These are phyloP conservation scores for Carex kokanica DNA, from an alignment of 176 grass and related monocot genomes.

Conservation along the genomic window DNA sequence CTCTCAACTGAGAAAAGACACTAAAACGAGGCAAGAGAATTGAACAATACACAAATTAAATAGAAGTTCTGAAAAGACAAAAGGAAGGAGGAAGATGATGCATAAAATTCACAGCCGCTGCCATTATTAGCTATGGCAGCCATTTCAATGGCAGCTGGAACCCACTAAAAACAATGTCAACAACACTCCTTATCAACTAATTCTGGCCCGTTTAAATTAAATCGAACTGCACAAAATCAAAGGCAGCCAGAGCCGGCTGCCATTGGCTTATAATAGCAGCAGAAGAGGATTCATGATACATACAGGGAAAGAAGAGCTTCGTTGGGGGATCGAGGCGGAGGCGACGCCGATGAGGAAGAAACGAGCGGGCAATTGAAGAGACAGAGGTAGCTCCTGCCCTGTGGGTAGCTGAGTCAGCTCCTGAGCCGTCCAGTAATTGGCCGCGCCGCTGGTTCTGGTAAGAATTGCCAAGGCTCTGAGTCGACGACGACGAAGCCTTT, in stretches of 20 bases:
- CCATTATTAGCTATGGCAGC: too few species aligned
- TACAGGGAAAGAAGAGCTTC: slow-evolving; percentile 98
- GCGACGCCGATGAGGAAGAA: slow-evolving; percentile 72
- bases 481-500: slow-evolving; percentile 6
- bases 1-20: neutral
- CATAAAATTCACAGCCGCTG: too few species aligned
- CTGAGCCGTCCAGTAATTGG: neutral
- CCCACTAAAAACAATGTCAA: too few species aligned
- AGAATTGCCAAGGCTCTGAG: neutral
- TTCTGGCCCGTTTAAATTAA: too few species aligned
- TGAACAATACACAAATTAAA: neutral
- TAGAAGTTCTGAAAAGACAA: neutral
- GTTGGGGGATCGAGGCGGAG: slow-evolving; percentile 77
- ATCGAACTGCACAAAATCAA: too few species aligned
- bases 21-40: neutral
- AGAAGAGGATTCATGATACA: neutral
- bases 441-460: slow-evolving; percentile 22
- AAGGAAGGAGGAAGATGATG: neutral
- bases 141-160: too few species aligned
- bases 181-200: too few species aligned
- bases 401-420: slow-evolving; percentile 1
- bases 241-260: too few species aligned
- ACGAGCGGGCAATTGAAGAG: slow-evolving; percentile 54
- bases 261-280: too few species aligned
- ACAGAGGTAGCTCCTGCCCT: slow-evolving; percentile 9